A percentile compares a stretch with the other conserved stretches of the same genome.
These are phyloP conservation scores for Populus simonii DNA, from an alignment of 345 rosid genomes.

Conservation along the genomic window DNA sequence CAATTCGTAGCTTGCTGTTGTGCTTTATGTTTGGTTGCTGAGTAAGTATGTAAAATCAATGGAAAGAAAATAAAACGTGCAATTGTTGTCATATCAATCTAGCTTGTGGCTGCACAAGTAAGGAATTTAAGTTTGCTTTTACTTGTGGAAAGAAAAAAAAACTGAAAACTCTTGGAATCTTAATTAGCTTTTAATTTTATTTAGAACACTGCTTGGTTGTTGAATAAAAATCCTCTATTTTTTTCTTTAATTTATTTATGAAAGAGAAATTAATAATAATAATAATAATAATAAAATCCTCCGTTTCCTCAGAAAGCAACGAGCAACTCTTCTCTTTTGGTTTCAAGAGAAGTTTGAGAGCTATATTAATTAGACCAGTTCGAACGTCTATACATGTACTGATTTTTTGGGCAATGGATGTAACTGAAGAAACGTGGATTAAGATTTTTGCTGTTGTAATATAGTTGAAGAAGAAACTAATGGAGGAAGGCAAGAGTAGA, in stretches of 20 bases:
- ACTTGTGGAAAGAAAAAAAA: not conserved
- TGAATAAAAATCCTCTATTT: not conserved
- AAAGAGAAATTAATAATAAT: no score
- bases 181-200: not conserved
- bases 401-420: not conserved
- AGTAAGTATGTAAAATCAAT: not conserved
- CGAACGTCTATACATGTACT: not conserved
- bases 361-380: not conserved
- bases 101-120: not conserved
- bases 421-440: conserved; percentile 4
- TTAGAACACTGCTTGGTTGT: not conserved
- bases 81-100: no score
- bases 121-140: not conserved
- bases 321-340: conserved; percentile 2
- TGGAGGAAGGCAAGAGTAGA: conserved; percentile 56
- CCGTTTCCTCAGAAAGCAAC: not conserved
- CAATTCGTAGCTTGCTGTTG: not conserved
- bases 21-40: not conserved
- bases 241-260: no score
- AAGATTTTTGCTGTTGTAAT: conserved; percentile 6
- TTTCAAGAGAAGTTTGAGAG: conserved; percentile 15
- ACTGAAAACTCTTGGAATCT: not conserved
- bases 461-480: conserved; percentile 18
- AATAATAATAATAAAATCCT: not conserved
- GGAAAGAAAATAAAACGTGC: not conserved